phyloP scores from a whole-genome alignment of 768 basidiomycete genomes.

The Amanita rubescens region DNA sequence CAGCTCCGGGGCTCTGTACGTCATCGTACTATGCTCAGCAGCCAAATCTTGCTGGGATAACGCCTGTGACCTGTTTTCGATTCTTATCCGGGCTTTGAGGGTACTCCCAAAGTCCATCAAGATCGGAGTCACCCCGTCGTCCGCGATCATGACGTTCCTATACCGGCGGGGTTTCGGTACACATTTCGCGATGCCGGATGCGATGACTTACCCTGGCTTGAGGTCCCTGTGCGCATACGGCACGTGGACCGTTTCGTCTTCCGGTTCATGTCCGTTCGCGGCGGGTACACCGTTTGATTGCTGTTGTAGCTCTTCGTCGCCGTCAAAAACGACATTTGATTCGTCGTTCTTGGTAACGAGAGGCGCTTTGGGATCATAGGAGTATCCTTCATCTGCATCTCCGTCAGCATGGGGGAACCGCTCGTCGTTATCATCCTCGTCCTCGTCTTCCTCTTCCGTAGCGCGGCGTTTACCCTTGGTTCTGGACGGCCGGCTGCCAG shows the following conservation, averaged over 20 bases:
- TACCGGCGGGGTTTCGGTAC: neutral
- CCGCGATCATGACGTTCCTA: conserved; percentile 96
- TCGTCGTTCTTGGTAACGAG: conserved; percentile 47
- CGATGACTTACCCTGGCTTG: conserved; percentile 76
- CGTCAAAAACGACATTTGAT: conserved; percentile 67
- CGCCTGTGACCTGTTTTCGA: conserved; percentile 82
- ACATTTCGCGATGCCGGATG: neutral
- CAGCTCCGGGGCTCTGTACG: conserved; percentile 93
- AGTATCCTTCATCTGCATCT: conserved; percentile 67
- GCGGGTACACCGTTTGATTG: conserved; percentile 27
- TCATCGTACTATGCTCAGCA: conserved; percentile 97
- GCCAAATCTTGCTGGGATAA: conserved; percentile 94
- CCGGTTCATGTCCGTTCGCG: neutral
- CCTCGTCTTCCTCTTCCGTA: conserved; percentile 30
- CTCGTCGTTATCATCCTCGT: conserved; percentile 56
- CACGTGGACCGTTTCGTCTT: conserved; percentile 38
- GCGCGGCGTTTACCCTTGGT: conserved; percentile 2
- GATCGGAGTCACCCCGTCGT: conserved; percentile 80
- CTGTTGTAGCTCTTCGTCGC: conserved; percentile 65
- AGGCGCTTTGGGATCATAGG: conserved; percentile 57
- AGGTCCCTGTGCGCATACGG: conserved; percentile 97
- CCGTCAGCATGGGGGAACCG: conserved; percentile 72
- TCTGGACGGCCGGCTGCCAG: neutral
- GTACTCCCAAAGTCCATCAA: conserved; percentile 98
- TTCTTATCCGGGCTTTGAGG: conserved; percentile 73